Base-by-base conservation (phyloP, 495 filamentous ascomycete species). In the Xylaria bambusicola region DNA sequence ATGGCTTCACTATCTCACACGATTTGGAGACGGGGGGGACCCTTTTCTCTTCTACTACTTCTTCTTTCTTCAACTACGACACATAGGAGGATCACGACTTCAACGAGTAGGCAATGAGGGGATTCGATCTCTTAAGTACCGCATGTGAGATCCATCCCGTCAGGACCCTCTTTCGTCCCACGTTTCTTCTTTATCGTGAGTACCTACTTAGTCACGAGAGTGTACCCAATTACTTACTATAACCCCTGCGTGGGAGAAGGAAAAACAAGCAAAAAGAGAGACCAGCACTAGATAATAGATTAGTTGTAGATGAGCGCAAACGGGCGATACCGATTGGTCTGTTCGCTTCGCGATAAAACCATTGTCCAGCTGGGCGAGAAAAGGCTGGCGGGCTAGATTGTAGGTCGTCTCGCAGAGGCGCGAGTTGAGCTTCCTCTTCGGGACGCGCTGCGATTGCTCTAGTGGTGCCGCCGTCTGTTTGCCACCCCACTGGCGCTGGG, bases 351-450 rank as follows among this genome's bases (percentile, higher is more conserved):
- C n/a, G 36, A 15, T 21, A 44, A 33, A 13, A 33, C n/a, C n/a
- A n/a, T n/a, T n/a, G n/a, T n/a, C n/a, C n/a, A 17, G 52, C 40
- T 36, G 36, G 52, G 38, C 52, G n/a, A 33, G 29, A 33, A 6
- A 33, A 17, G 52, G 24, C 26, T 21, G 52, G 38, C 36, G 36
- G 52, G 38, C 52, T 54, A 54, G 52, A 54, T 44, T 7, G 7
- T 13, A 38, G 10, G 17, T 44, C 38, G 36, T 20, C 38, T 13
- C 23, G 4, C 21, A 15, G 52, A 54, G 40, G 23, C 44, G 38
- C 38, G 18, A 38, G 8, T 4, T 10, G 38, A 54, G 52, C 52
- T 54, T 54, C 52, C 52, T 54, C 36, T 54, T 54, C 52, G 26
- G 38, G 52, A 31, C 17, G 38, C 29, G 9, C n/a, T 54, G 5